Conservation (phyloP, 129 eudicot genomes). For the Arctium lappa region DNA sequence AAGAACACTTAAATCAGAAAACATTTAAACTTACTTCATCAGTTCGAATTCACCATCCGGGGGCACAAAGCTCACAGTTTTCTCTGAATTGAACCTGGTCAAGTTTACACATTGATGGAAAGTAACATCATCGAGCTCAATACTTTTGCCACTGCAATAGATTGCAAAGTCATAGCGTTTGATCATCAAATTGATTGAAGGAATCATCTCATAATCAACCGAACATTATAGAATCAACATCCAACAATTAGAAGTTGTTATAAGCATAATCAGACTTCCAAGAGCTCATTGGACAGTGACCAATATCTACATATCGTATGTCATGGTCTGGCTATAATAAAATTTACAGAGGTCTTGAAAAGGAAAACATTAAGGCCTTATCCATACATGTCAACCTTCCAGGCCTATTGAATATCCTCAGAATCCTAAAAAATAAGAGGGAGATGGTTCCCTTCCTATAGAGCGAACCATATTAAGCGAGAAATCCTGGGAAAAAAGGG, state of each 20-base stretch:
- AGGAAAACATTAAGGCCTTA: too few relatives aligned
- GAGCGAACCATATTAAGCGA: too few relatives aligned
- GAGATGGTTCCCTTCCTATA: too few relatives aligned
- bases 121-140: constrained; percentile 97
- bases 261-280: neutral
- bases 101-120: constrained; percentile 98
- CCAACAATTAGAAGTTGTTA: neutral
- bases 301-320: too few relatives aligned
- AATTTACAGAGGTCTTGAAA: too few relatives aligned
- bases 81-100: constrained; percentile 96
- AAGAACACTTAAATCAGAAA: too few relatives aligned
- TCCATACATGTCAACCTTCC: too few relatives aligned
- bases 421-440: too few relatives aligned
- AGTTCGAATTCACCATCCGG: constrained; percentile 99
- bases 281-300: too few relatives aligned
- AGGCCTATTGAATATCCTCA: too few relatives aligned
- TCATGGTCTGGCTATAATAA: too few relatives aligned
- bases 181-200: neutral
- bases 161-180: neutral
- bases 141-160: constrained; percentile 86
- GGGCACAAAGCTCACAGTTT: constrained; percentile 98
- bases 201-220: neutral
- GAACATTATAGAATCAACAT: neutral
- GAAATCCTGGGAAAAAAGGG: too few relatives aligned
- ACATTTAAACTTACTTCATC: constrained; percentile 76